These are phyloP conservation scores for Penicillium rolfsii DNA, from an alignment of 2,329 filamentous ascomycete species.

Conservation along the genomic window DNA sequence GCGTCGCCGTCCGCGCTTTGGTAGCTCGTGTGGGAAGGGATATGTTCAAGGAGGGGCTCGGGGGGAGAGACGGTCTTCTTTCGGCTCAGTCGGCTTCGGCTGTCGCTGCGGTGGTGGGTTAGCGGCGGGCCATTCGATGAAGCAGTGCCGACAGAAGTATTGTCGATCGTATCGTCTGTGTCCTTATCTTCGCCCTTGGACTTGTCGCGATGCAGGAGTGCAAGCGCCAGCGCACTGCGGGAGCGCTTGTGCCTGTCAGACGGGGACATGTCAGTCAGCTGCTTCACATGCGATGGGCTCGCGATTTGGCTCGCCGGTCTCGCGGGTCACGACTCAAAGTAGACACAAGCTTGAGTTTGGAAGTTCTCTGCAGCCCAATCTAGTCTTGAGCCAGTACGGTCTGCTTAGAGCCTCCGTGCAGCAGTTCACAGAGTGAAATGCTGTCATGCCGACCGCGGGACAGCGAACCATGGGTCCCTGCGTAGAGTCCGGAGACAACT, in stretches of 20 bases:
- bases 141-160: constrained; percentile 33
- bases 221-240: constrained; percentile 58
- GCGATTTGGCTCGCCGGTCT: constrained; percentile 3
- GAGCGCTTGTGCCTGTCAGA: constrained; percentile 55
- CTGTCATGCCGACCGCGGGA: constrained; percentile 11
- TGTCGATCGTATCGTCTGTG: constrained; percentile 15
- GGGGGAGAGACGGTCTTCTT: constrained; percentile 31
- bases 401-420: background rate
- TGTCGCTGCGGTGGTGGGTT: constrained; percentile 37
- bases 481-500: background rate
- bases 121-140: constrained; percentile 34
- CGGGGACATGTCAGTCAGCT: constrained; percentile 34
- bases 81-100: constrained; percentile 36
- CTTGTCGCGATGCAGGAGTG: constrained; percentile 58
- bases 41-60: constrained; percentile 33
- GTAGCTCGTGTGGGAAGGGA: constrained; percentile 29
- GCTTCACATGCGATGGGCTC: constrained; percentile 24
- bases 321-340: background rate
- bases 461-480: constrained; percentile 20
- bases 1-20: constrained; percentile 25
- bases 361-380: background rate
- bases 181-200: constrained; percentile 50
- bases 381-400: background rate
- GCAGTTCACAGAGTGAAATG: background rate
- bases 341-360: background rate